A percentile compares a stretch with the other conserved stretches of the same genome.
phyloP scores from a whole-genome alignment of 495 filamentous ascomycete species.

The Aspergillus cavernicola region DNA sequence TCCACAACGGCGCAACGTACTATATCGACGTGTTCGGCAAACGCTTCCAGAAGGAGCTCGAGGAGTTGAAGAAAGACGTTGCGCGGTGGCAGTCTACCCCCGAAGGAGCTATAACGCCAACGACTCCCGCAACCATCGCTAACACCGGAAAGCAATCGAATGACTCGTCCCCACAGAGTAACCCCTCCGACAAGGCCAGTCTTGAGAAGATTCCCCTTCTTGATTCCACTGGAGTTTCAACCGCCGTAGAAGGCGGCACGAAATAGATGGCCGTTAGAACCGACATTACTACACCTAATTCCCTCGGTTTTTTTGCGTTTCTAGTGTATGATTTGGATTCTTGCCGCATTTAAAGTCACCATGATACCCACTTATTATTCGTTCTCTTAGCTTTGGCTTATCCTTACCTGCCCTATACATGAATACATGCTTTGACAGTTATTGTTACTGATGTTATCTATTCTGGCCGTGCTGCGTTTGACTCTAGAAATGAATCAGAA shows the following conservation, averaged over 20 bases:
- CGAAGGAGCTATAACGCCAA: slow-evolving; percentile 33
- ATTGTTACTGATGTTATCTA: background rate
- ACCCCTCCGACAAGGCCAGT: slow-evolving; percentile 28
- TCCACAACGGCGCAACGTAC: slow-evolving; percentile 93
- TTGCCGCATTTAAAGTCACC: slow-evolving; percentile 7
- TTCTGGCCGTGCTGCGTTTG: background rate
- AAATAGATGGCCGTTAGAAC: background rate
- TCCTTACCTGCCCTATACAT: background rate
- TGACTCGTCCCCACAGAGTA: slow-evolving; percentile 7
- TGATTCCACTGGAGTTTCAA: slow-evolving; percentile 29
- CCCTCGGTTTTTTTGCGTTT: background rate
- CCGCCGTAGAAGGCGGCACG: slow-evolving; percentile 19
- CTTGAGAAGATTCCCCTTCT: slow-evolving; percentile 43
- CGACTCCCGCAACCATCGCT: slow-evolving; percentile 18
- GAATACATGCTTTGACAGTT: background rate
- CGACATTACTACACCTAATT: background rate
- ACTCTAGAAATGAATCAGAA: background rate
- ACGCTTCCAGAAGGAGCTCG: slow-evolving; percentile 93
- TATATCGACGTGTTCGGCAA: slow-evolving; percentile 98
- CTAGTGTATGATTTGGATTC: slow-evolving; percentile 3
- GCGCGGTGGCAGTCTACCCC: slow-evolving; percentile 74
- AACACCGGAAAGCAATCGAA: slow-evolving; percentile 8
- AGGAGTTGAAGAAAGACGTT: slow-evolving; percentile 84
- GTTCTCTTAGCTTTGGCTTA: background rate
- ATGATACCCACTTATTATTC: slow-evolving; percentile 23